Evolutionary conservation across 768 basidiomycete species (phyloP), one percentile per base, ranked within the genome.

Genomic region (Holtermanniella nyarrowii): DNA sequence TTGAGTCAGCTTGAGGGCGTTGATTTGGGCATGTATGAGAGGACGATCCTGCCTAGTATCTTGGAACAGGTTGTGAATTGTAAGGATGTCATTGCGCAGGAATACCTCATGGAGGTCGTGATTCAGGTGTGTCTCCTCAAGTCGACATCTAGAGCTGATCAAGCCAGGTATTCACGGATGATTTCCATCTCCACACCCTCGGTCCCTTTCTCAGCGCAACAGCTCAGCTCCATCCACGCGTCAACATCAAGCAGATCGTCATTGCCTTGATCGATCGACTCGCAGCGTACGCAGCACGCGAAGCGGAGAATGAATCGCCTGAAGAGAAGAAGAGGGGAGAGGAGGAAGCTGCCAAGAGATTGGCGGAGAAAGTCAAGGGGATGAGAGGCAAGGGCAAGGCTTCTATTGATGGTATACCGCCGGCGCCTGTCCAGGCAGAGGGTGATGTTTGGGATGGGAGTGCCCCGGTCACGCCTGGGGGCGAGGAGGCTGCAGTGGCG

Each of bases 91-190:
- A 97, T 97, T 54, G 95, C 95, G 0, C 95, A 99, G 70, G 95
- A 97, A 69, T 99, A 99, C 71, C 72, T 97, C 43, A 97, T 97
- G 95, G 95, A 99, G 71, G 95, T 97, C 10, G 90, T 99, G 55
- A 99, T 99, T 59, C 95, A 99, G 78, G 88, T 86, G 53, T 27
- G 78, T 64, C 40, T 13, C 1, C 23, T 48, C 3, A 31, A n/a
- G 4, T 23, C 25, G 16, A 25, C 22, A 26, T 13, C 5, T 25
- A 4, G 26, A 21, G 48, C 48, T 49, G 21, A 41, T n/a, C n/a
- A 43, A 10, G 26, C 13, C 59, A 89, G 87, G 93, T 99, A 16
- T 97, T 97, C 72, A 89, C 93, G 11, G 91, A 97, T 72, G 93
- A 97, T 68, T 97, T 97, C 74, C 95, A 99, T 65, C 79, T 99